Evolutionary conservation across 805 yeast genomes (phyloP), one percentile per base, ranked within the genome.

Genomic region (Yarrowia keelungensis): DNA sequence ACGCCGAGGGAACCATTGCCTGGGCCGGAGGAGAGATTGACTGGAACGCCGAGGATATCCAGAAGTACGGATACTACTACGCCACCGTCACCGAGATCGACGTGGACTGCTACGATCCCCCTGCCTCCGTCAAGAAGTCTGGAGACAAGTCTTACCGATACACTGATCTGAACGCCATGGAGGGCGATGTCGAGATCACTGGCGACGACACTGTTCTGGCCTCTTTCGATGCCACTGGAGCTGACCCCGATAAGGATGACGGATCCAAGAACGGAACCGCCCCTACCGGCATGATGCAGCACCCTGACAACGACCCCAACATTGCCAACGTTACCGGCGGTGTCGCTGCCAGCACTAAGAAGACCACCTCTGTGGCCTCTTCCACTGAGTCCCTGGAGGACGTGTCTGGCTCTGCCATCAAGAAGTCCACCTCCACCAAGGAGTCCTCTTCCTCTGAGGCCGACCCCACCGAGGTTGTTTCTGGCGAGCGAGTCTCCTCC

Each of bases 11-110:
- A 56, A 89, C 92, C n/a, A 81, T 86, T 69, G 83, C 82, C 70
- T 89, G 93, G 93, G 90, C 97, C 45, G 97, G 97, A 79, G 98
- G 98, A 80, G 81, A 71, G 38, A 86, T 93, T 71, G 82, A 91
- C 80, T 93, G 98, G 98, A 79, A 89, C 77, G 84, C 93, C 14
- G 76, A 82, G 3, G 97, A 92, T 78, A 85, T 92, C 69, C 74
- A 81, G 70, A 81, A 89, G 69, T 85, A 88, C 65, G 97, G 98
- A n/a, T 93, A 92, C 81, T 89, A 85, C 80, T 91, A 87, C 76
- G 87, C 90, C 36, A 82, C 84, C 69, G 74, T 93, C 58, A 81
- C 87, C 74, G 82, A 84, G 54, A 81, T 91, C 45, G 81, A 83
- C 15, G 84, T 92, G 61, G 82, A 85, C 65, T 86, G 96, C 75